phyloP scores from a whole-genome alignment of 1,139 yeast genomes.

The Candida smagusa region DNA sequence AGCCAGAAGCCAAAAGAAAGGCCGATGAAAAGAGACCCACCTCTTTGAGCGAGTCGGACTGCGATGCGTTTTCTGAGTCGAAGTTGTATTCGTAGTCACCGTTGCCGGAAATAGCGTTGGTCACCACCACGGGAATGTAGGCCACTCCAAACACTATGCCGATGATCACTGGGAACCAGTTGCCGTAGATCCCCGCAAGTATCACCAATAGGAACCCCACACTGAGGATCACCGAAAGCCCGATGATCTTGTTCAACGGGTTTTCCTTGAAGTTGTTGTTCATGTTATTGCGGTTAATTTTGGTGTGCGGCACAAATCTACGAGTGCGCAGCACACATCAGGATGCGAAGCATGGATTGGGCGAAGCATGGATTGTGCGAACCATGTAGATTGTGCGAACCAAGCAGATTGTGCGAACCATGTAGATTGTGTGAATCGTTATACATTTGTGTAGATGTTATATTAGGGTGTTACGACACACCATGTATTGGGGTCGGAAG shows the following conservation, averaged over 20 bases:
- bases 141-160: conserved; percentile 56
- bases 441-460: no score
- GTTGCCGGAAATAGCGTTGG: conserved; percentile 30
- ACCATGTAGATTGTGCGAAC: no score
- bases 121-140: conserved; percentile 59
- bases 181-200: conserved; percentile 72
- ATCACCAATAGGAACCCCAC: conserved; percentile 75
- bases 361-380: no score
- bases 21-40: conserved; percentile 69
- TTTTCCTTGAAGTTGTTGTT: conserved; percentile 31
- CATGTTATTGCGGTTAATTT: conserved; percentile 15
- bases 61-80: conserved; percentile 34
- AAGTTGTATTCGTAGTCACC: conserved; percentile 46
- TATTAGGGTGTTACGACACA: no score
- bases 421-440: no score
- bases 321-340: no score
- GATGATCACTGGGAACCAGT: conserved; percentile 72
- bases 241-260: conserved; percentile 72
- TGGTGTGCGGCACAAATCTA: no score
- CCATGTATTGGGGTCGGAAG: no score
- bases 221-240: conserved; percentile 69
- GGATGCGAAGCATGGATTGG: no score
- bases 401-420: no score
- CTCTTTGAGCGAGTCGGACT: conserved; percentile 42
- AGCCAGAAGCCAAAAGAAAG: conserved; percentile 60